These are phyloP conservation scores for Aspergillus hortae DNA, from an alignment of 2,329 filamentous ascomycete genomes.

Conservation along the genomic window DNA sequence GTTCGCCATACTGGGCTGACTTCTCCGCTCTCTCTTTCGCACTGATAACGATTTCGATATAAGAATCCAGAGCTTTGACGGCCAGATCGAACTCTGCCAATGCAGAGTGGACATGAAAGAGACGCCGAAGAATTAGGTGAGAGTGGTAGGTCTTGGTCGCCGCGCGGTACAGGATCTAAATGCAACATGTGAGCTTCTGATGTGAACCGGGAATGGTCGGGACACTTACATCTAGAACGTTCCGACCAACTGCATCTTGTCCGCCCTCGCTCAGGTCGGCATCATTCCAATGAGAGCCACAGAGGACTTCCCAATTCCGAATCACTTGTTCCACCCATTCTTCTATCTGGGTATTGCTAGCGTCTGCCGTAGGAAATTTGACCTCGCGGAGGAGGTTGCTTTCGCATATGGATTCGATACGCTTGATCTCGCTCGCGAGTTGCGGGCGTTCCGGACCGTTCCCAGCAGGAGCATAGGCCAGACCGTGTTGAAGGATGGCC, in stretches of 20 bases:
- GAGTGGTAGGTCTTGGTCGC: slow-evolving; percentile 95
- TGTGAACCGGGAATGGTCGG: neutral
- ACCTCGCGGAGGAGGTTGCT: slow-evolving; percentile 72
- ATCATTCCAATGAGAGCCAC: slow-evolving; percentile 75
- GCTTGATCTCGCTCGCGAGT: slow-evolving; percentile 72
- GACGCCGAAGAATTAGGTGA: slow-evolving; percentile 75
- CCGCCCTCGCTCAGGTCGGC: slow-evolving; percentile 78
- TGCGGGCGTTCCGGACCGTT: slow-evolving; percentile 52
- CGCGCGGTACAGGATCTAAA: slow-evolving; percentile 78
- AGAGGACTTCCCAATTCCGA: slow-evolving; percentile 79
- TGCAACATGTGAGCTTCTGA: neutral
- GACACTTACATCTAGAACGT: slow-evolving; percentile 63
- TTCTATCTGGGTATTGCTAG: slow-evolving; percentile 76
- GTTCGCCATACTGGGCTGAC: slow-evolving; percentile 56
- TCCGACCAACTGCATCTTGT: slow-evolving; percentile 68
- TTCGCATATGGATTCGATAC: slow-evolving; percentile 77
- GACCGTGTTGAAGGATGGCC: slow-evolving; percentile 60
- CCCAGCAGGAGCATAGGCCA: slow-evolving; percentile 34
- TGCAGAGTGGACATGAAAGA: slow-evolving; percentile 83
- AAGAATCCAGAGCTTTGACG: slow-evolving; percentile 86
- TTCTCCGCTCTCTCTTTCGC: slow-evolving; percentile 82
- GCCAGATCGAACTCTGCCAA: slow-evolving; percentile 90
- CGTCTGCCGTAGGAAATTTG: slow-evolving; percentile 77
- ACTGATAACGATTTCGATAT: slow-evolving; percentile 80
- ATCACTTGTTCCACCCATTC: slow-evolving; percentile 75